phyloP scores from a whole-genome alignment of 2,329 filamentous ascomycete genomes.

The Pseudopithomyces maydicus region DNA sequence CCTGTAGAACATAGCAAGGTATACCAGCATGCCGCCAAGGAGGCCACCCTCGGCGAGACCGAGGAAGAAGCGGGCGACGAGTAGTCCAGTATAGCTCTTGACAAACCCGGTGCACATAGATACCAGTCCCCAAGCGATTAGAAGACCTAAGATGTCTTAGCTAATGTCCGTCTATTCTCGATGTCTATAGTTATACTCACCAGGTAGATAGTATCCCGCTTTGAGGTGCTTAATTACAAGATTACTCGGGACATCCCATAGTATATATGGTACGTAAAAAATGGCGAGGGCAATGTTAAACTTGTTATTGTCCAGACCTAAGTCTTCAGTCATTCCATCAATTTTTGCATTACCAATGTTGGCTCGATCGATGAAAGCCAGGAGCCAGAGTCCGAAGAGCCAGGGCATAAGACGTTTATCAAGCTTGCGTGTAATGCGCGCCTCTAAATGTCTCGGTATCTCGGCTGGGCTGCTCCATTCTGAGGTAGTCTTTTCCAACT shows the following conservation, averaged over 20 bases:
- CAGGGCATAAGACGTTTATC: constrained; percentile 52
- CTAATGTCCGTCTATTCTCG: neutral
- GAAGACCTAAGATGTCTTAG: constrained; percentile 34
- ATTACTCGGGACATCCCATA: constrained; percentile 49
- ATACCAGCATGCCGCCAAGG: constrained; percentile 48
- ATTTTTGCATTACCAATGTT: constrained; percentile 52
- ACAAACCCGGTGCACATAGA: constrained; percentile 50
- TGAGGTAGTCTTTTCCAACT: constrained; percentile 18
- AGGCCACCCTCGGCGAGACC: constrained; percentile 49
- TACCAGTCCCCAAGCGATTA: constrained; percentile 48
- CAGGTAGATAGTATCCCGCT: constrained; percentile 49
- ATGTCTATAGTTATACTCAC: neutral
- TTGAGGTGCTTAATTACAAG: constrained; percentile 48
- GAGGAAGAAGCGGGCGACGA: constrained; percentile 49
- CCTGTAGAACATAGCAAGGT: constrained; percentile 52
- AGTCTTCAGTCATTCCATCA: constrained; percentile 47
- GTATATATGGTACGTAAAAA: constrained; percentile 53
- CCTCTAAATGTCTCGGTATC: too few species aligned
- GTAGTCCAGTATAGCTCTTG: constrained; percentile 46
- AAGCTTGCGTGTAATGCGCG: constrained; percentile 50
- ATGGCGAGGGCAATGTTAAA: constrained; percentile 50
- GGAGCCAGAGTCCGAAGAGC: constrained; percentile 53
- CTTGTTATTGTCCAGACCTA: constrained; percentile 45
- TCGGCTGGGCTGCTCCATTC: constrained; percentile 10
- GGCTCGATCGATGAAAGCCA: constrained; percentile 54